Conservation (phyloP, 2,329 filamentous ascomycete genomes). For the Penicillium palitans region DNA sequence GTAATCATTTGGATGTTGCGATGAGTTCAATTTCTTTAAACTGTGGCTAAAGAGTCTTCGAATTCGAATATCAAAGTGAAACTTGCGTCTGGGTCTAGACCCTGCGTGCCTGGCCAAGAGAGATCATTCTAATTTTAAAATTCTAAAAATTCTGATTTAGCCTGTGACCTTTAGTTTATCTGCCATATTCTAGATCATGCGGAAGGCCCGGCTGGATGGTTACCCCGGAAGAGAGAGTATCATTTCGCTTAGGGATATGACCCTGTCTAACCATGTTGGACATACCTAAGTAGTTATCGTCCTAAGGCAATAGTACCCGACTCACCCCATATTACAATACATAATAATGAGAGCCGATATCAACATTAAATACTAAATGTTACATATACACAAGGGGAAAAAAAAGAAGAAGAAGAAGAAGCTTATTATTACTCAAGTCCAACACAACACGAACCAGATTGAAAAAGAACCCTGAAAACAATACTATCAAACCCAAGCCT, state of each 20-base stretch:
- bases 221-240: neutral
- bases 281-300: neutral
- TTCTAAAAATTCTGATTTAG: slow-evolving; percentile 4
- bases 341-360: neutral
- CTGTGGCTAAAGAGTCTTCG: neutral
- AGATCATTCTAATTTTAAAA: slow-evolving; percentile 6
- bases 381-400: neutral
- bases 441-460: neutral
- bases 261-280: neutral
- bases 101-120: neutral
- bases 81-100: slow-evolving; percentile 11
- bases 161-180: neutral
- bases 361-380: neutral
- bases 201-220: neutral
- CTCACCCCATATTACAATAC: neutral
- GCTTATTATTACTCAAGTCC: neutral
- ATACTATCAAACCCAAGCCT: neutral
- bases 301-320: neutral
- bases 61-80: slow-evolving; percentile 5
- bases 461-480: neutral
- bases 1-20: neutral
- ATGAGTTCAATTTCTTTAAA: neutral
- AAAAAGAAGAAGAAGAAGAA: too few species aligned
- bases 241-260: neutral
- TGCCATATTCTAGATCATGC: neutral